Base-by-base conservation (phyloP, 2,329 filamentous ascomycete species). In the Claviceps sp. region DNA sequence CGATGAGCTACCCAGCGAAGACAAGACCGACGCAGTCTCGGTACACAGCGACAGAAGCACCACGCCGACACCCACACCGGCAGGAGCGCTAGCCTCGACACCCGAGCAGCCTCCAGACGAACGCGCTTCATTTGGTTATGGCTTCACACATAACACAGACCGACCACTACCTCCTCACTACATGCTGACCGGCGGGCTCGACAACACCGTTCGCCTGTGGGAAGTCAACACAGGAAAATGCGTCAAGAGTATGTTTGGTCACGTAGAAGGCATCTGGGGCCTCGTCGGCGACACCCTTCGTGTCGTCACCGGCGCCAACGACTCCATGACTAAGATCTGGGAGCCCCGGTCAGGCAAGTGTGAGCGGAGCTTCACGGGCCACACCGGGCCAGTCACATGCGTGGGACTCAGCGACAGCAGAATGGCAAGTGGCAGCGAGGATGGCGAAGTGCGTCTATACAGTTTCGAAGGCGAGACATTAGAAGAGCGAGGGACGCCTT, bases 261-360 rank as follows among this genome's bases (percentile, higher is more conserved):
- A 98, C 62, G 80, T 98, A 22, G 93, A 98, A 67, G 93, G 93
- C 37, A 85, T 98, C 19, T 98, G 93, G 93, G 86, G 87, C 5
- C 75, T 98, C 2, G 88, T 87, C 0, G 91, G 87, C 3, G 91
- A 97, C 68, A 90, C 86, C 1, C 72, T 97, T 19, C 82, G 93
- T 11, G 81, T 95, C 16, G 89, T 97, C 14, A 89, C 85, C 17
- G 91, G 90, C 0, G 87, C 88, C 11, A 89, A 97, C 66, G 93
- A 98, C 68, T 84, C 88, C 43, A 94, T 91, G 81, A 87, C 95
- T 61, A 97, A 97, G 72, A 67, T 78, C 37, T 98, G 93, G 93
- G 91, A 97, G 68, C 87, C 91, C 16, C 75, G 89, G 53, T 90
- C 87, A 1, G 93, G 93, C 30, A 89, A 87, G 62, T 95, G 90